Evolutionary conservation across 2,329 filamentous ascomycete species (phyloP), one percentile per base, ranked within the genome.

Genomic region (Metarhizium rileyi): DNA sequence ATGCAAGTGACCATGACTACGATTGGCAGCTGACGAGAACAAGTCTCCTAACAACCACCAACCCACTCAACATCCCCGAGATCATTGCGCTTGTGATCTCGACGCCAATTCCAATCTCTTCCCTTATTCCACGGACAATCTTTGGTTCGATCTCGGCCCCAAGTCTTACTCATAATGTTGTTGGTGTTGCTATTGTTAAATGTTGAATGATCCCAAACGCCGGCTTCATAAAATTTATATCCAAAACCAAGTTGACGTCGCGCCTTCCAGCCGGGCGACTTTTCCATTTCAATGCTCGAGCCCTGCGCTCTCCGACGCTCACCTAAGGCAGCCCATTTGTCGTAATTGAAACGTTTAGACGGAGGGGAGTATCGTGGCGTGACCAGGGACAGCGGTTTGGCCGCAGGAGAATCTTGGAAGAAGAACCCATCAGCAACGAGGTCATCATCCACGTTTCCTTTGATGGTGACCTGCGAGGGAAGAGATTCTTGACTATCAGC

Each of bases 321-420:
- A 54, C 91, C 91, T 45, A 97, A 75, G 12, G 83, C 87, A 23
- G 86, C 81, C 91, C 91, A 97, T 66, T 95, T 95, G 68, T 96
- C 91, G 47, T 87, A 54, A 40, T 62, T 63, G 55, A 59, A 71
- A 49, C 78, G 79, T 71, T 87, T 88, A 22, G 80, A 71, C 26
- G 83, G 77, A 41, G 86, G 78, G n/a, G 82, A 80, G 59, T 84
- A 82, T 50, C 77, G 77, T 50, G 74, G 66, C 5, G 70, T 64
- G n/a, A 60, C 57, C 5, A 66, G 59, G 41, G 69, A 65, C 35
- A 64, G 60, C 10, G 65, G 55, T 52, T 68, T 61, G 45, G 63
- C 61, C 20, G 70, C 66, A 16, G 72, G 63, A 26, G 80, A 74
- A 52, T 88, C 84, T 56, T 90, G 83, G 60, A 86, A 87, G 64